Conservation (phyloP, 352 stramenopile species). For the Thraustotheca clavata region DNA sequence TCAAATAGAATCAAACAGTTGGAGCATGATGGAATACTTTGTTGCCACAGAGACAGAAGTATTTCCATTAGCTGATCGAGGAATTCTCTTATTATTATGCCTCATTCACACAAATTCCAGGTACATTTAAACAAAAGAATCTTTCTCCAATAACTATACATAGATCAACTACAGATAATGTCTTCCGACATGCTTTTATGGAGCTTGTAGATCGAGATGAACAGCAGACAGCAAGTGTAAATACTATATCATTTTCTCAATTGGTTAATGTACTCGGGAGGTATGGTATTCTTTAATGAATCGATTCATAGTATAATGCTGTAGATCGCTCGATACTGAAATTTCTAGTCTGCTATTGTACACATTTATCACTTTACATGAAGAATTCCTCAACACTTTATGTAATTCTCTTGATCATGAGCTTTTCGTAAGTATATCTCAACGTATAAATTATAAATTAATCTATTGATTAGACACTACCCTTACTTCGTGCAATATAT, state of each 20-base stretch:
- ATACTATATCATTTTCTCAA: slow-evolving; percentile 34
- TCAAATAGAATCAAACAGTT: no score
- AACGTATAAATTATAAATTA: background rate
- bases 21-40: slow-evolving; percentile 33
- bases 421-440: background rate
- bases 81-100: slow-evolving; percentile 51
- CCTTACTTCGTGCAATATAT: slow-evolving; percentile 66
- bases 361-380: slow-evolving; percentile 31
- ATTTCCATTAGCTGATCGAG: slow-evolving; percentile 57
- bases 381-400: background rate
- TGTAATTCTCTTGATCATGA: slow-evolving; percentile 5
- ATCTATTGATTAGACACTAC: slow-evolving; percentile 33
- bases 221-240: slow-evolving; percentile 24
- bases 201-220: slow-evolving; percentile 27
- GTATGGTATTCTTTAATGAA: slow-evolving; percentile 21
- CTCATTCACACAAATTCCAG: slow-evolving; percentile 50
- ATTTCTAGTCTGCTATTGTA: slow-evolving; percentile 64
- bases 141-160: no score
- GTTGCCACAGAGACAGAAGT: slow-evolving; percentile 38
- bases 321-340: slow-evolving; percentile 25
- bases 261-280: slow-evolving; percentile 43
- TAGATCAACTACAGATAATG: no score
- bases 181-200: slow-evolving; percentile 48
- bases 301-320: background rate
- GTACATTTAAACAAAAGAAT: slow-evolving; percentile 44